Evolutionary conservation across 2,329 filamentous ascomycete genomes (phyloP), one percentile per base, ranked within the genome.

Genomic region (Stenocarpella maydis): DNA sequence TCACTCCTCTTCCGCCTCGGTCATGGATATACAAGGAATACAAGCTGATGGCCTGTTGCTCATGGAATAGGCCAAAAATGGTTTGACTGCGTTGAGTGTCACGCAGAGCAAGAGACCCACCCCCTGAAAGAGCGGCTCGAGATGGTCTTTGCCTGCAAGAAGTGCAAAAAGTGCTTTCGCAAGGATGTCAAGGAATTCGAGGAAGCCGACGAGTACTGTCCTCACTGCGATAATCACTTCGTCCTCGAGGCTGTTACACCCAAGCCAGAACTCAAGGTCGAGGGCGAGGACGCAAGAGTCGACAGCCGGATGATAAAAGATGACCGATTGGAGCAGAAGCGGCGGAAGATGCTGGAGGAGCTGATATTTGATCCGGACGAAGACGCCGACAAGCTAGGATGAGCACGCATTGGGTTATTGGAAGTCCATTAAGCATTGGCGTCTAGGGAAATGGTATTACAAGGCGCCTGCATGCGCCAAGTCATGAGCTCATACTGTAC

Each of bases 41-140:
- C 21, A 37, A n/a, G 39, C 17, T 60, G 47, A 66, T 28, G 41
- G 17, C 34, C 9, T 3, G 17, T 21, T 67, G 19, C 31, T 21
- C n/a, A 45, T 49, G 26, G 4, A 52, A 37, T 76, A 95, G 93
- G 93, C 85, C 88, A 90, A 71, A 98, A 97, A 85, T 99, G 97
- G 97, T 99, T 98, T 83, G 96, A 99, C 85, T 99, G 96, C 82
- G 92, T 93, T 73, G 92, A 98, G 80, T 99, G 96, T 83, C 96
- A 99, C 83, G 83, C 84, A 66, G 96, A 99, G 80, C 85, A 89
- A 71, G 92, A 97, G 80, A 82, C 85, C 71, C 96, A 98, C 80
- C 82, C 87, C 45, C 89, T 99, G 26, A 82, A 88, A 66, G 92
- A 97, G 82, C 86, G 85, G 73, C 86, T 91, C 75, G 96, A 99